Conservation (phyloP, 1,139 yeast genomes). For the Blastobotrys aristatus region DNA sequence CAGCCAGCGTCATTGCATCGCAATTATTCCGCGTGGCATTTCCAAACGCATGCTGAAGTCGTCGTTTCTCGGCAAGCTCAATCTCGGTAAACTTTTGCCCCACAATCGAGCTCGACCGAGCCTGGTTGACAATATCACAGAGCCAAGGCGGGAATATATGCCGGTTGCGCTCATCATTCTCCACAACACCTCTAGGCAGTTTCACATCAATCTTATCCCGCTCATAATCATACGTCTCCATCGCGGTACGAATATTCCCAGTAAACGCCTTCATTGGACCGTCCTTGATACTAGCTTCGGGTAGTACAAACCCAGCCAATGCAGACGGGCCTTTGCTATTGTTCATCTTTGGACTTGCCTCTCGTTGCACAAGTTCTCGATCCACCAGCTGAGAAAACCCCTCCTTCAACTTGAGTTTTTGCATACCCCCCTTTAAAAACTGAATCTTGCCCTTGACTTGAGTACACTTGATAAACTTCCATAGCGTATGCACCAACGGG, state of each 20-base stretch:
- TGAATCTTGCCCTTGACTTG: conserved; percentile 24
- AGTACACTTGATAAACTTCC: conserved; percentile 43
- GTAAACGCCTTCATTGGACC: conserved; percentile 28
- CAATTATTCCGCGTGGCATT: background rate
- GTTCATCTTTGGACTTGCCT: background rate
- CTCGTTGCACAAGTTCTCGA: background rate
- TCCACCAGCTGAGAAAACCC: conserved; percentile 28
- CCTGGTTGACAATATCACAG: conserved; percentile 25
- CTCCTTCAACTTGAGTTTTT: conserved; percentile 17
- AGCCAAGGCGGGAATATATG: conserved; percentile 36
- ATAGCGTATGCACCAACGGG: conserved; percentile 37
- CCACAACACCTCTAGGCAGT: conserved; percentile 17
- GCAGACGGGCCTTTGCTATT: conserved; percentile 20
- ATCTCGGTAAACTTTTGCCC: conserved; percentile 37
- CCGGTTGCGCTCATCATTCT: conserved; percentile 2
- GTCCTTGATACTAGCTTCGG: conserved; percentile 22
- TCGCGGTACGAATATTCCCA: conserved; percentile 23
- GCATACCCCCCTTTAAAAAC: conserved; percentile 31
- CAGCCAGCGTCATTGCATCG: conserved; percentile 36
- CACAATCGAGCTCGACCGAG: conserved; percentile 31
- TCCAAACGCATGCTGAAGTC: conserved; percentile 32
- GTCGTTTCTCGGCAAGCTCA: conserved; percentile 36
- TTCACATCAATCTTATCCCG: conserved; percentile 22
- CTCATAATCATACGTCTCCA: conserved; percentile 18
- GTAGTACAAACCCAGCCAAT: conserved; percentile 29